phyloP scores from a whole-genome alignment of 2,329 filamentous ascomycete species.

The Venturia asperata region DNA sequence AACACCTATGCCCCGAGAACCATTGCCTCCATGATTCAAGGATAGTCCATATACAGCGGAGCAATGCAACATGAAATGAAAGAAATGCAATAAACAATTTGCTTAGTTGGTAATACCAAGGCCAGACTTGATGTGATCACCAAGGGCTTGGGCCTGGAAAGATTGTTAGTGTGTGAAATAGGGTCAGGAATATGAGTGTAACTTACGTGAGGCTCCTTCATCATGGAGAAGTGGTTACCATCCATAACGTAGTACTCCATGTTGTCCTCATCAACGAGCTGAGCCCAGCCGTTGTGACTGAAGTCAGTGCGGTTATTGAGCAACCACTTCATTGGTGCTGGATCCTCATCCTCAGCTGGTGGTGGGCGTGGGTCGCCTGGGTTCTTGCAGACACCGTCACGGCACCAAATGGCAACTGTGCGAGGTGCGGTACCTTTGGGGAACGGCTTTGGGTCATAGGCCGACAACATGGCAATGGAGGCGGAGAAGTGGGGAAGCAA shows the following conservation, averaged over 20 bases:
- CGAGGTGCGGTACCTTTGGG: conserved; percentile 52
- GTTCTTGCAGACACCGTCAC: conserved; percentile 63
- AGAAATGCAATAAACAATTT: neutral
- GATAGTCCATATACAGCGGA: conserved; percentile 2
- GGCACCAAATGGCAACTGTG: conserved; percentile 62
- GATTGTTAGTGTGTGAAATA: neutral
- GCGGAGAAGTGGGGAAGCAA: conserved; percentile 66
- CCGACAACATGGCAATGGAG: conserved; percentile 59
- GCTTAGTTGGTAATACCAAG: conserved; percentile 13
- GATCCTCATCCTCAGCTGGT: conserved; percentile 51
- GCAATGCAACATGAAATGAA: conserved; percentile 2
- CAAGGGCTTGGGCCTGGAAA: conserved; percentile 17
- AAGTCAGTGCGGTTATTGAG: conserved; percentile 69
- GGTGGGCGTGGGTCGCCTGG: conserved; percentile 59
- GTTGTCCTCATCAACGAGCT: conserved; percentile 54
- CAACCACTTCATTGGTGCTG: conserved; percentile 55
- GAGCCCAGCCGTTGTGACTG: conserved; percentile 61
- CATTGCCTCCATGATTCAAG: conserved; percentile 4
- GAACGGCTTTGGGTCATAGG: conserved; percentile 60
- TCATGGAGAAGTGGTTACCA: conserved; percentile 71
- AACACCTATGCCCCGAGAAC: neutral
- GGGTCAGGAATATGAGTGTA: neutral
- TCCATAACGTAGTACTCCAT: conserved; percentile 61
- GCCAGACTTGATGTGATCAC: conserved; percentile 16
- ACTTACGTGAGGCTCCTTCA: conserved; percentile 50